Percentiles rank a stretch among this genome's conserved stretches.
These are phyloP conservation scores for Pisolithus thermaeus DNA, from an alignment of 1,284 basidiomycete genomes.

Conservation along the genomic window DNA sequence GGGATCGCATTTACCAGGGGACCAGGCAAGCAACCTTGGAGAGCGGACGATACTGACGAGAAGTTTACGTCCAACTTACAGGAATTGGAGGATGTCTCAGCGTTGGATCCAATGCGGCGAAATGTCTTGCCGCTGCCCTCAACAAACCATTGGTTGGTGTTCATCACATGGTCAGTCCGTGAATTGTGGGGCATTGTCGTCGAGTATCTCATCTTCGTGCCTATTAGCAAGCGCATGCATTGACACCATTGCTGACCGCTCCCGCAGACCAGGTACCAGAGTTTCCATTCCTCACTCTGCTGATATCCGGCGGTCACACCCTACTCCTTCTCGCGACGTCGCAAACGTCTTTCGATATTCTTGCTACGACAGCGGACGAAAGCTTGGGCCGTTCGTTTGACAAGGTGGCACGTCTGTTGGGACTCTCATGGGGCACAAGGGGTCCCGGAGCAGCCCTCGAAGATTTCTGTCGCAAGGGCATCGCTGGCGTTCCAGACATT, in stretches of 20 bases:
- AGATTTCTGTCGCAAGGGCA: slow-evolving; percentile 44
- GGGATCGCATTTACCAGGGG: slow-evolving; percentile 90
- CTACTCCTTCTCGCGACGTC: slow-evolving; percentile 73
- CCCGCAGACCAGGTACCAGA: slow-evolving; percentile 40
- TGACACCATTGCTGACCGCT: slow-evolving; percentile 77
- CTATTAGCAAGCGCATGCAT: slow-evolving; percentile 85
- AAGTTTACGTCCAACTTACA: slow-evolving; percentile 18
- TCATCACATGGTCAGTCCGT: slow-evolving; percentile 79
- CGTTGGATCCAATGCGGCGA: slow-evolving; percentile 75
- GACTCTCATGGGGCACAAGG: slow-evolving; percentile 53
- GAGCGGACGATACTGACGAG: background rate
- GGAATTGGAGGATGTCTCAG: slow-evolving; percentile 78
- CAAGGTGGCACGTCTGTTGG: slow-evolving; percentile 68
- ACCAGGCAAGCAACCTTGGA: slow-evolving; percentile 48
- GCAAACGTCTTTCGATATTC: slow-evolving; percentile 54
- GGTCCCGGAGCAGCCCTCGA: slow-evolving; percentile 80
- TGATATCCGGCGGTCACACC: slow-evolving; percentile 90
- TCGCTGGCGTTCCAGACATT: slow-evolving; percentile 27
- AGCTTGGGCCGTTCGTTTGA: slow-evolving; percentile 78
- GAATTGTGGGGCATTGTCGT: background rate
- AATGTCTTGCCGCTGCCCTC: slow-evolving; percentile 70
- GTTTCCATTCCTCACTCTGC: slow-evolving; percentile 84
- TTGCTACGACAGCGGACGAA: slow-evolving; percentile 75
- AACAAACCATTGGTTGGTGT: slow-evolving; percentile 82
- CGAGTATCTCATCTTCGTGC: slow-evolving; percentile 4